Percentiles rank a stretch among this genome's conserved stretches.
These are phyloP conservation scores for Amphicarpaea edgeworthii DNA, from an alignment of 306 rosid species.

Conservation along the genomic window DNA sequence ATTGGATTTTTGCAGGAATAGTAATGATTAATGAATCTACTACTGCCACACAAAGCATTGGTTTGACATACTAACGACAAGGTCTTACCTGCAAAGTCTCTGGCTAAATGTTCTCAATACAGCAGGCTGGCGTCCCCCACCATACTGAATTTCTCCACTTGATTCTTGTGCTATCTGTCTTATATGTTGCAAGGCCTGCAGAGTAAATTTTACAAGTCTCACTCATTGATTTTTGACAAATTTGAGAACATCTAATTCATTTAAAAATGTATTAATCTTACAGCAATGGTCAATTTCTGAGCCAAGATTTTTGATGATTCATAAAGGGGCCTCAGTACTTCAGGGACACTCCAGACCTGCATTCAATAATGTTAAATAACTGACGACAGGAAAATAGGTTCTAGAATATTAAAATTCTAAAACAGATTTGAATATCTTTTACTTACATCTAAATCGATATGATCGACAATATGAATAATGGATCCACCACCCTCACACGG, in stretches of 20 bases:
- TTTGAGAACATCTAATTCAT: neutral
- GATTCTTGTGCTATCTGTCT: conserved; percentile 93
- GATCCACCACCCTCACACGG: conserved; percentile 99
- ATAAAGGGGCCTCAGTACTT: conserved; percentile 92
- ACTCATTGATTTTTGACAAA: neutral
- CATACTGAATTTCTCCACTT: conserved; percentile 87
- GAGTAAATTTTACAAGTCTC: neutral
- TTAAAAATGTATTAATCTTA: conserved; percentile 42
- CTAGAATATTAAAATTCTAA: neutral
- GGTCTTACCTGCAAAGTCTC: conserved; percentile 79
- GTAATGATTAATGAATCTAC: neutral
- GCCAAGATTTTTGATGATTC: conserved; percentile 95
- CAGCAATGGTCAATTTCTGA: conserved; percentile 88
- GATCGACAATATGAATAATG: conserved; percentile 95
- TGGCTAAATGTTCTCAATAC: conserved; percentile 94
- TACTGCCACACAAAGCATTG: neutral
- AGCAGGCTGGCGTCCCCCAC: conserved; percentile 98
- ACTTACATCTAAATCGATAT: conserved; percentile 87
- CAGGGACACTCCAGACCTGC: conserved; percentile 97
- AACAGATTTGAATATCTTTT: neutral
- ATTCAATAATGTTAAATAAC: neutral
- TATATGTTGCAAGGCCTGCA: conserved; percentile 86
- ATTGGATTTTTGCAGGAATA: neutral
- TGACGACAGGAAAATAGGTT: neutral
- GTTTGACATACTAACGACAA: neutral